Base-by-base conservation (phyloP, 2,329 filamentous ascomycete genomes). In the Aspergillus intermedius region DNA sequence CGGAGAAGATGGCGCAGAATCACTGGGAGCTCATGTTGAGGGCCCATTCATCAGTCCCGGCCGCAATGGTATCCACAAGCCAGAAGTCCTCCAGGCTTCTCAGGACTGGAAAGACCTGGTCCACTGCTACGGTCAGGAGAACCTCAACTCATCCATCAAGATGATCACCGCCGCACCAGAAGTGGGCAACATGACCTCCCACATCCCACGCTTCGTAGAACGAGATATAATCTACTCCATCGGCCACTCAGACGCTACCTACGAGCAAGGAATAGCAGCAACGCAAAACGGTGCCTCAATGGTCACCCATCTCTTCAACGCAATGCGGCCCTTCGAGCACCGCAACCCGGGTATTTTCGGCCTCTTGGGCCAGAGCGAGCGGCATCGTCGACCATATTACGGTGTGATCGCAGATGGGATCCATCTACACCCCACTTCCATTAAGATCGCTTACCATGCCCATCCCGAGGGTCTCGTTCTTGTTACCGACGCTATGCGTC, bases 231-330 rank as follows among this genome's bases (percentile, higher is more conserved):
- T 87, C 57, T 88, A 83, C 68, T 86, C 87, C 2, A 86, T 94
- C 54, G 90, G 90, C 6, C 90, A 95, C 70, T 89, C 88, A 0
- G 88, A 94, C 66, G 87, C 89, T 12, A 88, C 86, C 0, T 95
- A 91, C 64, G 88, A 94, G 67, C 78, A 91, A 63, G 88, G 87
- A 1, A 82, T 84, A 3, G 71, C 74, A 4, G 87, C 87, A 17
- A 79, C 93, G 3, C 75, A 74, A n/a, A 77, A 82, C 5, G 90
- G 90, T 45, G 88, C 87, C 2, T 87, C 80, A 44, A 95, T 94
- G 88, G 87, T 95, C 56, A 95, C 90, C 0, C 90, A 95, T 62
- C 77, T 95, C 1, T 95, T 95, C 80, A 95, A 95, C 66, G 90
- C 90, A 22, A 95, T 95, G 90, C 80, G 84, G 1, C 89, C 89